A percentile compares a stretch with the other conserved stretches of the same genome.
Conservation (phyloP, 1,139 yeast genomes). For the Taphrina sp. region DNA sequence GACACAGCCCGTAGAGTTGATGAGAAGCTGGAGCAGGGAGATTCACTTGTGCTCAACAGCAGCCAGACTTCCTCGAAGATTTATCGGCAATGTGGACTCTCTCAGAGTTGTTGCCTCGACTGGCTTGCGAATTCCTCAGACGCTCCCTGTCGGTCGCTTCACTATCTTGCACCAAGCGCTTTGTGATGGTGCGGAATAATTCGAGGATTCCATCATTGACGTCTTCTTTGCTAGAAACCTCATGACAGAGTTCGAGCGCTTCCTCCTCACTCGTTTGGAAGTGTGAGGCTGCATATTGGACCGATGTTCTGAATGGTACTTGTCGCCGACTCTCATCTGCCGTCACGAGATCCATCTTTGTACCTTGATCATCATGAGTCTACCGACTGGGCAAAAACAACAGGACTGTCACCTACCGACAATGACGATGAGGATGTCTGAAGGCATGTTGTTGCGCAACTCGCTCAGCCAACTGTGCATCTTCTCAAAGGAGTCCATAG, state of each 20-base stretch:
- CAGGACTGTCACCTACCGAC: conserved; percentile 14
- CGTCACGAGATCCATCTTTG: conserved; percentile 66
- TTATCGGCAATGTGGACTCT: conserved; percentile 28
- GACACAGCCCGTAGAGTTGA: too few species aligned
- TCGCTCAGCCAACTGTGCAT: conserved; percentile 66
- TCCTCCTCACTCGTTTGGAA: conserved; percentile 35
- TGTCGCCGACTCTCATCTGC: conserved; percentile 45
- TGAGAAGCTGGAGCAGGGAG: too few species aligned
- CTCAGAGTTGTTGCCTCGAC: not conserved
- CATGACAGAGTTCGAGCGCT: conserved; percentile 23
- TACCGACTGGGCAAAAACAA: too few species aligned
- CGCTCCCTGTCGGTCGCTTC: conserved; percentile 22
- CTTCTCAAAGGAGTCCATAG: conserved; percentile 89
- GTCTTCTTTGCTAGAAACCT: conserved; percentile 35
- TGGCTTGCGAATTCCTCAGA: conserved; percentile 11
- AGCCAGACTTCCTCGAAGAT: conserved; percentile 4
- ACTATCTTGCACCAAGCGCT: conserved; percentile 13
- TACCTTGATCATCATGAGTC: too few species aligned
- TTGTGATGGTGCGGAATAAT: conserved; percentile 14
- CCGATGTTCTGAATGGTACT: conserved; percentile 46
- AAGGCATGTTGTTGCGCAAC: conserved; percentile 26
- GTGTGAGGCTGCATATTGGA: conserved; percentile 44
- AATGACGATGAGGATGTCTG: conserved; percentile 20
- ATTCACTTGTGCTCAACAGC: conserved; percentile 30
- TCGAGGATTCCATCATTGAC: conserved; percentile 41